Conservation (phyloP, 495 filamentous ascomycete species). For the Penicillium longicatenatum region DNA sequence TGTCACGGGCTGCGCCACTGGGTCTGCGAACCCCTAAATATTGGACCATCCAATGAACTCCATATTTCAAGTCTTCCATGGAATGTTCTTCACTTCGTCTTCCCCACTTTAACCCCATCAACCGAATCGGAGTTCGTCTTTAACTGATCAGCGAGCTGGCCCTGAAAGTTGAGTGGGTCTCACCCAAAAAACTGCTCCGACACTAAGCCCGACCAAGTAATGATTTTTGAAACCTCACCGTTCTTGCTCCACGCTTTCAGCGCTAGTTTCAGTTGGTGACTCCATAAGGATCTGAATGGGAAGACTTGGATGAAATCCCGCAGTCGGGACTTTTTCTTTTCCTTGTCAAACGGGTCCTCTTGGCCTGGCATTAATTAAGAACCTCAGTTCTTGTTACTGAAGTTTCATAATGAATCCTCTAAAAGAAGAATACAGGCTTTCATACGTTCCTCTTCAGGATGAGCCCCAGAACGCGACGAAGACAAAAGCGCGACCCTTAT, state of each 20-base stretch:
- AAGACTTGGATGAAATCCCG: neutral
- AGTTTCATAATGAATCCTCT: constrained; percentile 14
- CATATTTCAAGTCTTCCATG: neutral
- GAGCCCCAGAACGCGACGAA: neutral
- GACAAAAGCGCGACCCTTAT: constrained; percentile 17
- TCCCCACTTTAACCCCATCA: neutral
- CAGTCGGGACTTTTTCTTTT: neutral
- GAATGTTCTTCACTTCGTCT: neutral
- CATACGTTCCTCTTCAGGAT: constrained; percentile 22
- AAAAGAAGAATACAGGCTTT: constrained; percentile 24
- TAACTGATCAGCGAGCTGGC: neutral
- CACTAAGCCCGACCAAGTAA: neutral
- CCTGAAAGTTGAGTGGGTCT: neutral
- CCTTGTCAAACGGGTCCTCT: neutral
- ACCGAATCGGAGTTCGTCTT: neutral
- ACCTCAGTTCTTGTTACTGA: neutral
- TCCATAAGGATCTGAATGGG: neutral
- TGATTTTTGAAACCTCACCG: neutral
- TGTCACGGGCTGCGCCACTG: neutral
- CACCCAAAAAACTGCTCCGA: neutral
- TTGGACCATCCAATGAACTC: neutral
- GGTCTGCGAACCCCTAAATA: neutral
- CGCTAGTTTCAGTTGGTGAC: neutral
- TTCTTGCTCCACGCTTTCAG: neutral
- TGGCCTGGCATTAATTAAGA: neutral